Conservation (phyloP, 2,329 filamentous ascomycete species). For the Tolypocladium sp. region DNA sequence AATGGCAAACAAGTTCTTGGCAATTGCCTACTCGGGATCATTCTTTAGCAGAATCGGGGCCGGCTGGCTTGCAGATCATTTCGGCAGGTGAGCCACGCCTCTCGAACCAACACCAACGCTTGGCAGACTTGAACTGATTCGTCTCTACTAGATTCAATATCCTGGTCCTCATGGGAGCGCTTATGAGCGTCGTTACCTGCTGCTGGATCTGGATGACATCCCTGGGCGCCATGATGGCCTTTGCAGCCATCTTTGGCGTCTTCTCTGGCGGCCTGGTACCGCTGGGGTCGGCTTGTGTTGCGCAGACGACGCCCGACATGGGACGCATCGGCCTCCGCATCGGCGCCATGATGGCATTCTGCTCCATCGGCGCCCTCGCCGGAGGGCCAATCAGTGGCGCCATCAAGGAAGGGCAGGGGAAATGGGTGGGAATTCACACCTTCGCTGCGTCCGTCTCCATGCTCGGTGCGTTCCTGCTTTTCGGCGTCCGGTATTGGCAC, state of each 20-base stretch:
- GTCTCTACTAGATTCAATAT: slow-evolving; percentile 29
- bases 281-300: slow-evolving; percentile 19
- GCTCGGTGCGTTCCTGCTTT: slow-evolving; percentile 6
- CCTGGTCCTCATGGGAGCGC: slow-evolving; percentile 10
- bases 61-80: slow-evolving; percentile 40
- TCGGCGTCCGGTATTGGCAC: slow-evolving; percentile 7
- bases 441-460: slow-evolving; percentile 9
- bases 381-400: slow-evolving; percentile 13
- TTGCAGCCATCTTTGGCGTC: slow-evolving; percentile 17
- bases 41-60: slow-evolving; percentile 41
- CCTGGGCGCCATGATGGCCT: slow-evolving; percentile 9
- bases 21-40: slow-evolving; percentile 52
- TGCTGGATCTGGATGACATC: slow-evolving; percentile 18
- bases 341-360: slow-evolving; percentile 21
- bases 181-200: slow-evolving; percentile 17
- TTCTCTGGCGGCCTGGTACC: slow-evolving; percentile 24
- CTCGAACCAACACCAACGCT: background rate
- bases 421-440: slow-evolving; percentile 6
- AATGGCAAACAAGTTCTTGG: slow-evolving; percentile 50
- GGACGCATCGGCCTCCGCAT: slow-evolving; percentile 18
- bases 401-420: slow-evolving; percentile 6
- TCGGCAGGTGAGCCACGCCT: slow-evolving; percentile 25
- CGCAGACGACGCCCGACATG: slow-evolving; percentile 19
- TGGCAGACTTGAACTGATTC: background rate
- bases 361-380: slow-evolving; percentile 14